Conservation (phyloP, 2,329 filamentous ascomycete genomes). For the Cytospora mali region DNA sequence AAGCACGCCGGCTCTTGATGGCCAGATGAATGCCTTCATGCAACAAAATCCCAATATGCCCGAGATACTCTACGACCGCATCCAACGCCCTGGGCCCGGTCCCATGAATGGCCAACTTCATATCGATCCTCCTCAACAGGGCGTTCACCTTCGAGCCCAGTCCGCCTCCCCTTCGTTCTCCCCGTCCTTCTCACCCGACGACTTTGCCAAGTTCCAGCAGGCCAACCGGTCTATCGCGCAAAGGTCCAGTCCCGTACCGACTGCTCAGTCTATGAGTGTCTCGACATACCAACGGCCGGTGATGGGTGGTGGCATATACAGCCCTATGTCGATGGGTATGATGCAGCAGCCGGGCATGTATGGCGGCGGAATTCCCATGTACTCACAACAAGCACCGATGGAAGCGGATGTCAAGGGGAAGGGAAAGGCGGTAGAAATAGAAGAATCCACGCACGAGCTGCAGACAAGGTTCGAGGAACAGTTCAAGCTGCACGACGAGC, state of each 20-base stretch:
- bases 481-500: slow-evolving; percentile 50
- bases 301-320: slow-evolving; percentile 53
- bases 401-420: slow-evolving; percentile 69
- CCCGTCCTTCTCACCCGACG: slow-evolving; percentile 76
- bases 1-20: slow-evolving; percentile 20
- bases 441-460: slow-evolving; percentile 70
- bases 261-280: slow-evolving; percentile 47
- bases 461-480: slow-evolving; percentile 44
- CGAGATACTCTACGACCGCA: slow-evolving; percentile 55
- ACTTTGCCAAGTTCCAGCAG: slow-evolving; percentile 86
- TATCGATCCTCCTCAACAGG: slow-evolving; percentile 50
- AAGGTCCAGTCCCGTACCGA: slow-evolving; percentile 62
- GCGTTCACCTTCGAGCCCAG: slow-evolving; percentile 55
- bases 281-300: slow-evolving; percentile 59
- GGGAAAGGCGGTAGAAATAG: slow-evolving; percentile 90
- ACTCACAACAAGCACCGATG: slow-evolving; percentile 42
- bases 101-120: slow-evolving; percentile 45
- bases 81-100: slow-evolving; percentile 32
- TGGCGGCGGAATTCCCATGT: slow-evolving; percentile 51
- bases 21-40: slow-evolving; percentile 86
- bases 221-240: slow-evolving; percentile 58
- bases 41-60: slow-evolving; percentile 70
- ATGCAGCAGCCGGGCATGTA: slow-evolving; percentile 59
- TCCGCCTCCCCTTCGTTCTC: slow-evolving; percentile 59
- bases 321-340: slow-evolving; percentile 49